A percentile compares a stretch with the other conserved stretches of the same genome.
Evolutionary conservation across 768 basidiomycete species (phyloP).

Genomic region (Mycena albidolilacea): DNA sequence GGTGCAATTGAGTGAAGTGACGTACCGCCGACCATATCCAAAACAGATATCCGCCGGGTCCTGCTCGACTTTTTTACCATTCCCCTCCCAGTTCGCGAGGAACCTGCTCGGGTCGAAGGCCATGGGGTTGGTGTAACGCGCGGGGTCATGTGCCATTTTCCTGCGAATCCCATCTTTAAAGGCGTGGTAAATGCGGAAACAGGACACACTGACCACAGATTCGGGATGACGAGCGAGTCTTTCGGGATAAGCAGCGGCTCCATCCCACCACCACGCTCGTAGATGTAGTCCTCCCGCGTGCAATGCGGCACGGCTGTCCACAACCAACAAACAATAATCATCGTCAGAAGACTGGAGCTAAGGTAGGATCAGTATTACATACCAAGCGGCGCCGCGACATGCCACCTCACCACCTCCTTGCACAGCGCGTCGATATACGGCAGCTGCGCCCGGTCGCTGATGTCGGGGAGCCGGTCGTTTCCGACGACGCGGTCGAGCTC

Average conservation of each 20-base stretch:
- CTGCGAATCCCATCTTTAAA: background rate
- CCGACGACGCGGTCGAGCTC: conserved; percentile 12
- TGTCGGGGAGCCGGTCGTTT: conserved; percentile 38
- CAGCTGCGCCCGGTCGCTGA: conserved; percentile 29
- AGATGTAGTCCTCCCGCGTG: conserved; percentile 15
- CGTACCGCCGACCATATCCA: conserved; percentile 33
- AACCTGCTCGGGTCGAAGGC: conserved; percentile 29
- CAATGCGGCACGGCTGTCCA: conserved; percentile 13
- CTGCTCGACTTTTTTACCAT: conserved; percentile 7
- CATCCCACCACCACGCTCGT: background rate
- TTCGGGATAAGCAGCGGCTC: conserved; percentile 20
- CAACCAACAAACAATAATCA: background rate
- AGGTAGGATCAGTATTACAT: background rate
- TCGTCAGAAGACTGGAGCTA: background rate
- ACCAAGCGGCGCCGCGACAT: conserved; percentile 1
- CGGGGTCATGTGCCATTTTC: conserved; percentile 32
- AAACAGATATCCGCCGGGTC: conserved; percentile 25
- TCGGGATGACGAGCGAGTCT: conserved; percentile 11
- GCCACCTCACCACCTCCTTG: conserved; percentile 40
- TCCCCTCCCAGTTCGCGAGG: background rate
- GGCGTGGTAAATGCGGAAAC: background rate
- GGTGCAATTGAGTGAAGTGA: background rate
- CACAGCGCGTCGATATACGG: conserved; percentile 38
- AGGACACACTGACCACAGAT: conserved; percentile 7
- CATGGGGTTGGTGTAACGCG: conserved; percentile 26